phyloP scores from a whole-genome alignment of 73 alveolate genomes.

The Paramecium octaurelia region DNA sequence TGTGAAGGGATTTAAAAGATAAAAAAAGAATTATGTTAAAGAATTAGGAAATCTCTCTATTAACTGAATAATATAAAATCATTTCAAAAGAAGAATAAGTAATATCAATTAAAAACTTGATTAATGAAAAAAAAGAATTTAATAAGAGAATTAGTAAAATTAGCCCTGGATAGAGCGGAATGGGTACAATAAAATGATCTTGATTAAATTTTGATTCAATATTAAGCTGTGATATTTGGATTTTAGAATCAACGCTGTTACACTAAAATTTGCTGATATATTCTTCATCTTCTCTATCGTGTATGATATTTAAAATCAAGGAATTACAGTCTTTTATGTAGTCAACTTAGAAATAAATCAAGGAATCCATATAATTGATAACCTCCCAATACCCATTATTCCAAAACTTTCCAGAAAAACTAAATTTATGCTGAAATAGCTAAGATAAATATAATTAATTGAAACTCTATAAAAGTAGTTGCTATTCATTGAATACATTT shows the following conservation, averaged over 20 bases:
- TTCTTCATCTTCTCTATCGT: too few relatives aligned
- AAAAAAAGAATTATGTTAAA: constrained; percentile 11
- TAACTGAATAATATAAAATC: constrained; percentile 9
- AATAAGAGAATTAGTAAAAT: not conserved
- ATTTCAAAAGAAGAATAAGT: not conserved
- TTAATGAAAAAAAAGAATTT: constrained; percentile 14
- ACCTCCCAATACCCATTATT: not conserved
- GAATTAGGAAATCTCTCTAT: not conserved
- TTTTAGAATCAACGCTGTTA: constrained; percentile 32
- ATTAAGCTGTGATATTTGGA: constrained; percentile 28
- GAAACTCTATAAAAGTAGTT: not conserved
- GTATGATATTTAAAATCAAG: not conserved
- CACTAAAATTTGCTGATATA: not conserved
- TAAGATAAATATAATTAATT: not conserved
- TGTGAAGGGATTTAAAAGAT: constrained; percentile 20
- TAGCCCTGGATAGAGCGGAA: not conserved
- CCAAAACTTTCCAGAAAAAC: constrained; percentile 31
- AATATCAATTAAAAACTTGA: not conserved
- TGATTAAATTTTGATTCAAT: not conserved
- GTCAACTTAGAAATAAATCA: not conserved
- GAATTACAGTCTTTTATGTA: not conserved
- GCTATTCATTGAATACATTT: constrained; percentile 5
- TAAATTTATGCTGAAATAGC: not conserved
- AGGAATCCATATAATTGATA: not conserved
- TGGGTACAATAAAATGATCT: not conserved